Conservation (phyloP, 192 early-diverging fungal genomes). For the Mortierella hygrophila region DNA sequence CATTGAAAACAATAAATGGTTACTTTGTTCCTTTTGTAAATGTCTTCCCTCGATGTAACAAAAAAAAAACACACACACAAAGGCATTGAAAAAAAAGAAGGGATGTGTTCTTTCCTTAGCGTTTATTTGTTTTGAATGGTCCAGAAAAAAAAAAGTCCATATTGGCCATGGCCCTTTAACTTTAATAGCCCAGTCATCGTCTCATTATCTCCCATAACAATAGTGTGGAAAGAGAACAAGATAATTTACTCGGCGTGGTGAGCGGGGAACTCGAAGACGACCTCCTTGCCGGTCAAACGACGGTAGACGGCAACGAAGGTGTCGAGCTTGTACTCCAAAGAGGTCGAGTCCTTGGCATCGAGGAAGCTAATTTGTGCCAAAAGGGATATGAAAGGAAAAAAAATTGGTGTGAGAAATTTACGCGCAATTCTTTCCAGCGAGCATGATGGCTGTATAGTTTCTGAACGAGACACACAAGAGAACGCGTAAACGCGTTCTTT, state of each 20-base stretch:
- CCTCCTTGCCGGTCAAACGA: slow-evolving; percentile 98
- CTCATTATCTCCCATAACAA: neutral
- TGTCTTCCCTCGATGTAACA: too few relatives aligned
- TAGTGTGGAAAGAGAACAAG: slow-evolving; percentile 2
- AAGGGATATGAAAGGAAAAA: neutral
- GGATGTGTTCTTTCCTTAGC: slow-evolving; percentile 18
- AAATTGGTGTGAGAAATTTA: neutral
- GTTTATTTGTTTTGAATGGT: slow-evolving; percentile 23
- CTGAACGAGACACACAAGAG: neutral
- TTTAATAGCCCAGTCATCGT: neutral
- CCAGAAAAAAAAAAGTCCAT: slow-evolving; percentile 17
- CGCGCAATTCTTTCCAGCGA: neutral
- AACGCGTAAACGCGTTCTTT: neutral
- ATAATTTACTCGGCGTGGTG: slow-evolving; percentile 61
- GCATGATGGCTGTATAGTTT: neutral
- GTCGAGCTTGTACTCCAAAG: slow-evolving; percentile 99
- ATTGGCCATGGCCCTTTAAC: slow-evolving; percentile 15
- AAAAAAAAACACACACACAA: neutral
- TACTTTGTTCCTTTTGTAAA: neutral
- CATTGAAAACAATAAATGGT: neutral
- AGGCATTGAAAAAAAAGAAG: slow-evolving; percentile 13
- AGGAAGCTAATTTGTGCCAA: slow-evolving; percentile 73
- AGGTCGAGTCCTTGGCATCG: slow-evolving; percentile 98
- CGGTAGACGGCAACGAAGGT: slow-evolving; percentile 98
- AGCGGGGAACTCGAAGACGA: slow-evolving; percentile 97